Evolutionary conservation across 2,329 filamentous ascomycete genomes (phyloP).

Genomic region (Fusarium oxysporum): DNA sequence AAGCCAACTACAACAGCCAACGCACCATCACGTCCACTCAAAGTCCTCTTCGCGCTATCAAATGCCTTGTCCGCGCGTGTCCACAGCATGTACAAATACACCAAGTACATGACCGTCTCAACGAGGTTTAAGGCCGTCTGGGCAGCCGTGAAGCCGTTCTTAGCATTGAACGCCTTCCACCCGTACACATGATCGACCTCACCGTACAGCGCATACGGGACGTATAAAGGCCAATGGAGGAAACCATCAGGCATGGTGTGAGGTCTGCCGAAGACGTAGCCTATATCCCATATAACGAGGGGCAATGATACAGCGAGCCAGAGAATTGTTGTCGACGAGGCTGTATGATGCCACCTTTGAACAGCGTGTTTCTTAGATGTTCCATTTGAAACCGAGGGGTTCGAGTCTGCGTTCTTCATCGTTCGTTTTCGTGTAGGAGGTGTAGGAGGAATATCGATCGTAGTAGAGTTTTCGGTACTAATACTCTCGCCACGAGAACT

Average conservation of each 20-base stretch:
- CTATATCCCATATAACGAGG: slow-evolving; percentile 83
- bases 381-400: slow-evolving; percentile 4
- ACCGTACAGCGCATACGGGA: slow-evolving; percentile 84
- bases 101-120: slow-evolving; percentile 73
- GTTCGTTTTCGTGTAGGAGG: slow-evolving; percentile 34
- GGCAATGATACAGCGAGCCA: slow-evolving; percentile 83
- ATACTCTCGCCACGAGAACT: slow-evolving; percentile 49
- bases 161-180: slow-evolving; percentile 73
- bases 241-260: slow-evolving; percentile 83
- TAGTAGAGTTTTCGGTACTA: slow-evolving; percentile 33
- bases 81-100: slow-evolving; percentile 62
- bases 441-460: slow-evolving; percentile 21
- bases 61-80: slow-evolving; percentile 15
- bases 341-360: slow-evolving; percentile 58
- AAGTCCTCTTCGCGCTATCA: slow-evolving; percentile 45
- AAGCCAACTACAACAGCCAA: slow-evolving; percentile 62
- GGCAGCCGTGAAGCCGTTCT: slow-evolving; percentile 81
- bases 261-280: slow-evolving; percentile 83
- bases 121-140: slow-evolving; percentile 77
- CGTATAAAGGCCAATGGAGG: slow-evolving; percentile 78
- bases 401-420: slow-evolving; percentile 4
- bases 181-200: slow-evolving; percentile 85
- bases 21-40: slow-evolving; percentile 59
- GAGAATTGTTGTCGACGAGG: slow-evolving; percentile 62
- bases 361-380: slow-evolving; percentile 19